Evolutionary conservation across 257 asterid species (phyloP).

Genomic region (Fraxinus cuspidata): DNA sequence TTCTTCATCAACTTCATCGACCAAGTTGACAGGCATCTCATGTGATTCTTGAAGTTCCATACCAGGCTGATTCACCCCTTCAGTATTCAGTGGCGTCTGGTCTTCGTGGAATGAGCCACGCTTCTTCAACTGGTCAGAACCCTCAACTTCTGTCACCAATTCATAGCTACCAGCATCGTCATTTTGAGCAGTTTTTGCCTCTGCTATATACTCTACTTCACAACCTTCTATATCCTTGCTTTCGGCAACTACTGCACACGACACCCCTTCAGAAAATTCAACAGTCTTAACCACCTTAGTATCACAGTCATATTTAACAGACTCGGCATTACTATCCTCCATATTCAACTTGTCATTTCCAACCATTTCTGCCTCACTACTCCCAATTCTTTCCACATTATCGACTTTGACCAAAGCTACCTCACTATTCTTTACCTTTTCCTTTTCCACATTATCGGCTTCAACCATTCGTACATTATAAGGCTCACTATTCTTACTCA

Average conservation of each 20-base stretch:
- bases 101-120: constrained; percentile 25
- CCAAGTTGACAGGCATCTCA: constrained; percentile 16
- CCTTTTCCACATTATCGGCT: not conserved
- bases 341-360: not conserved
- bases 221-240: no score
- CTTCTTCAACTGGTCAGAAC: constrained; percentile 20
- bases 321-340: not conserved
- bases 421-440: not conserved
- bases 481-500: not conserved
- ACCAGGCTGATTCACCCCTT: constrained; percentile 12
- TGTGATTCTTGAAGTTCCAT: constrained; percentile 22
- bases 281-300: not conserved
- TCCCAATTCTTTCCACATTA: not conserved
- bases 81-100: constrained; percentile 1
- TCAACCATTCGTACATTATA: not conserved
- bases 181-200: constrained; percentile 20
- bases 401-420: not conserved
- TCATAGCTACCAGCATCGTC: constrained; percentile 25
- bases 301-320: not conserved
- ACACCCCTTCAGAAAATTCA: no score
- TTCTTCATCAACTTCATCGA: constrained; percentile 23
- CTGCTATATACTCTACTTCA: no score
- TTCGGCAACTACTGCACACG: no score
- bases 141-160: constrained; percentile 19
- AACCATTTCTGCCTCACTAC: not conserved